A percentile compares a stretch with the other conserved stretches of the same genome.
These are phyloP conservation scores for Cladosporium sp. DNA, from an alignment of 2,329 filamentous ascomycete genomes.

Conservation along the genomic window DNA sequence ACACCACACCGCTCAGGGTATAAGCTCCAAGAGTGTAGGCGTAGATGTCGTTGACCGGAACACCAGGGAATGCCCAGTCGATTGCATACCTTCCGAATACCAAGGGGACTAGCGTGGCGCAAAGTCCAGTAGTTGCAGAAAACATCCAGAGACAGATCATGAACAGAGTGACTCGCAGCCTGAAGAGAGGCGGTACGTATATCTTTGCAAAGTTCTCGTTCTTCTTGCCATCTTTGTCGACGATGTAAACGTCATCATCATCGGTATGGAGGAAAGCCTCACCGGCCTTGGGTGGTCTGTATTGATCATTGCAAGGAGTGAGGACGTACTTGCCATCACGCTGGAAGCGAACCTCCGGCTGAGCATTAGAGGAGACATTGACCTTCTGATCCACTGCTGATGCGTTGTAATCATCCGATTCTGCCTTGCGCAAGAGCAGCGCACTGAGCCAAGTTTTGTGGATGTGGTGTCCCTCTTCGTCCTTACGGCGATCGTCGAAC, in stretches of 20 bases:
- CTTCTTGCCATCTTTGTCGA: constrained; percentile 29
- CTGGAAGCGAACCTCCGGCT: constrained; percentile 24
- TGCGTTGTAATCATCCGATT: neutral
- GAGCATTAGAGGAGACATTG: constrained; percentile 26
- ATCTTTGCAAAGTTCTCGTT: constrained; percentile 48
- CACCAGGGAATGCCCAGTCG: constrained; percentile 65
- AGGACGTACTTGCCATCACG: constrained; percentile 79
- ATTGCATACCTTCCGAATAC: constrained; percentile 79
- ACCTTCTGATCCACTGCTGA: constrained; percentile 3
- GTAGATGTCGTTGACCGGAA: constrained; percentile 89
- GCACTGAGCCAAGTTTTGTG: constrained; percentile 25
- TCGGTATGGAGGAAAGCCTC: constrained; percentile 77
- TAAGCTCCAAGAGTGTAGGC: constrained; percentile 91
- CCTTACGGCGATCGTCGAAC: constrained; percentile 73
- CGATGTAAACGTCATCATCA: constrained; percentile 47
- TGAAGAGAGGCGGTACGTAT: constrained; percentile 81
- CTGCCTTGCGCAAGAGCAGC: constrained; percentile 19
- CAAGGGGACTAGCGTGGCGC: constrained; percentile 79
- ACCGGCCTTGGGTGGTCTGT: constrained; percentile 82
- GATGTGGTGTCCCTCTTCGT: constrained; percentile 67
- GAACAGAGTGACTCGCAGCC: constrained; percentile 73
- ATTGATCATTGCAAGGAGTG: constrained; percentile 90
- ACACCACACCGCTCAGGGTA: constrained; percentile 64
- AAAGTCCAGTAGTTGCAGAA: constrained; percentile 79
- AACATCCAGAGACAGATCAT: constrained; percentile 91